Evolutionary conservation across 805 yeast genomes (phyloP), one percentile per base, ranked within the genome.

Genomic region (Starmera amethionina): DNA sequence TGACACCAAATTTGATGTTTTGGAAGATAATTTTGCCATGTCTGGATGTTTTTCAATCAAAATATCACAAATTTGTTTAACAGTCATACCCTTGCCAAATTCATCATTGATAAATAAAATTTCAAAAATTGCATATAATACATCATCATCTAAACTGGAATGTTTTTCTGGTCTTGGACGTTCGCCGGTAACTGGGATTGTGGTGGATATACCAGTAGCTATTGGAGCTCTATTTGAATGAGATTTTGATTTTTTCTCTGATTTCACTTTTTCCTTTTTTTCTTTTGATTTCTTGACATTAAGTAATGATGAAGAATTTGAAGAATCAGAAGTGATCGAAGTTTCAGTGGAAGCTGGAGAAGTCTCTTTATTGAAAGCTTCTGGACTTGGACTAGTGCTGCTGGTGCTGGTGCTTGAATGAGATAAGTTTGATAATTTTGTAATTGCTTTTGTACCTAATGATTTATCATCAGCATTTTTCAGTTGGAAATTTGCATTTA

Each of bases 81-180:
- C 95, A n/a, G 95, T 84, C 88, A 84, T 82, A 47, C 95, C 95
- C 44, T 71, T 68, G 38, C 83, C 80, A 39, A 71, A 72, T 1
- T 79, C 62, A 55, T 84, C 95, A 46, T 72, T 66, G 44, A 81
- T 89, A 59, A 65, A 81, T 42, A 84, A 60, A 38, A 83, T 82
- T 42, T 75, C 71, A 54, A 84, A 82, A 41, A 84, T 84, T 6
- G 89, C 88, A 58, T 67, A 77, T 41, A 84, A 63, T 14, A 84
- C 93, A 47, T 79, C 82, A 59, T 80, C 88, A 49, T 83, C 93
- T 41, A 82, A 67, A 19, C 84, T 66, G 15, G 63, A 61, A 48
- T 77, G 78, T 46, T 77, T 77, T n/a, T 68, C 70, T 3, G 95
- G 95, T 47, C 64, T 65, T 36, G 89, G 88, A 47, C 81, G 64